phyloP scores from a whole-genome alignment of 345 rosid species.

The Hirschfeldia incana region DNA sequence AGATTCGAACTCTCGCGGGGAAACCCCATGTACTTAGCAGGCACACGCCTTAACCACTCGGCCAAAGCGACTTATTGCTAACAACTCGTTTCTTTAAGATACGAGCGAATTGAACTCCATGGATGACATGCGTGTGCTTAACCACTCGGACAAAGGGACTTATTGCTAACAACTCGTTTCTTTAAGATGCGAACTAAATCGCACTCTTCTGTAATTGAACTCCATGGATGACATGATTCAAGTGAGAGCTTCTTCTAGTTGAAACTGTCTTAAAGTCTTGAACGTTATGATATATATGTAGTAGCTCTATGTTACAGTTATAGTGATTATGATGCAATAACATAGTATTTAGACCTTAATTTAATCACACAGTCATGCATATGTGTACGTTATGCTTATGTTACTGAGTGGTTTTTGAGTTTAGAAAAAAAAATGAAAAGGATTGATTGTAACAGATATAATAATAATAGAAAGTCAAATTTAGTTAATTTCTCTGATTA shows the following conservation, averaged over 20 bases:
- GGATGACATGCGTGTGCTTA: slow-evolving; percentile 29
- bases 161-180: neutral
- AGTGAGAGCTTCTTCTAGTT: too few relatives aligned
- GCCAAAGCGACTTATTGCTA: slow-evolving; percentile 41
- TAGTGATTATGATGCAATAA: too few relatives aligned
- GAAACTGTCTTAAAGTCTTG: too few relatives aligned
- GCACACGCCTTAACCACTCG: slow-evolving; percentile 73
- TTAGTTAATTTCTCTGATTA: neutral
- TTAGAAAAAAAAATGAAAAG: neutral
- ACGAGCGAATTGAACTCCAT: too few relatives aligned
- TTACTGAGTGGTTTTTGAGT: neutral
- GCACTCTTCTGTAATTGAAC: too few relatives aligned
- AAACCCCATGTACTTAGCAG: slow-evolving; percentile 63
- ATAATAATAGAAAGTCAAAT: neutral
- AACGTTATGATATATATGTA: too few relatives aligned
- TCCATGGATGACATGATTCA: too few relatives aligned
- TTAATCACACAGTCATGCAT: neutral
- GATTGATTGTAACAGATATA: neutral
- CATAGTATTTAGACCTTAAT: neutral
- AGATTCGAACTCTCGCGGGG: slow-evolving; percentile 83
- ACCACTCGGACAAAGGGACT: slow-evolving; percentile 60
- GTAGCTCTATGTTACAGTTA: too few relatives aligned
- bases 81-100: too few relatives aligned
- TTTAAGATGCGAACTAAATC: too few relatives aligned
- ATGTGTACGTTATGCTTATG: too few relatives aligned